Base-by-base conservation (phyloP, 108 stramenopile genomes). In the Phaeodactylum tricornutum region DNA sequence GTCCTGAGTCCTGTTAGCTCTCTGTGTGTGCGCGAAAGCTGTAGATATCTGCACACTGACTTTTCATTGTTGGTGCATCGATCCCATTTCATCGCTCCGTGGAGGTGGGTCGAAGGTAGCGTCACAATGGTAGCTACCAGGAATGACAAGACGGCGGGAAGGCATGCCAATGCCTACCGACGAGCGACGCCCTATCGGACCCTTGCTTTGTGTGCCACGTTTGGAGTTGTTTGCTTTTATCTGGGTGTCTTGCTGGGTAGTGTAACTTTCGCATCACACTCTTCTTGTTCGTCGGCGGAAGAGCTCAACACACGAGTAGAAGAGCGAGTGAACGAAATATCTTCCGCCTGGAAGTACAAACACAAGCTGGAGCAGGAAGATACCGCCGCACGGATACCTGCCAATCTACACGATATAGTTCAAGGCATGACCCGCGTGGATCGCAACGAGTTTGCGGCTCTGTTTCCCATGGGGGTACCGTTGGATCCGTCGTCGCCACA, bases 391-490 rank as follows among this genome's bases (percentile, higher is more conserved):
- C 32, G 37, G 21, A 20, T 41, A 6, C 14, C 39, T 5, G 8
- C n/a, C 8, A 25, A 28, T 17, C 29, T 55, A 24, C 26, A 15
- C 12, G n/a, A 23, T 17, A 11, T 19, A 20, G 42, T 68, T 20
- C 23, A 23, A 3, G 63, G 54, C 26, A 66, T 78, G 47, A 62
- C 71, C 5, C 32, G 62, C 3, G 35, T 78, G 3, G 45, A 49
- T 3, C 61, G 77, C 24, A 61, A 69, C 32, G 71, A 69, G 36
- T 82, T 82, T 50, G 58, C 71, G 5, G 30, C 46, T 16, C 44
- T 24, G 4, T 78, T 77, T 47, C 76, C 77, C 44, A 72, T 75
- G 43, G 81, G 81, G 7, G 62, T 75, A 14, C 80, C 80, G 3
- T 45, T 69, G 25, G 57, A 78, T 38, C 47, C 66, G 34, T 45